These are phyloP conservation scores for Sporormia fimetaria DNA, from an alignment of 495 filamentous ascomycete species.

Conservation along the genomic window DNA sequence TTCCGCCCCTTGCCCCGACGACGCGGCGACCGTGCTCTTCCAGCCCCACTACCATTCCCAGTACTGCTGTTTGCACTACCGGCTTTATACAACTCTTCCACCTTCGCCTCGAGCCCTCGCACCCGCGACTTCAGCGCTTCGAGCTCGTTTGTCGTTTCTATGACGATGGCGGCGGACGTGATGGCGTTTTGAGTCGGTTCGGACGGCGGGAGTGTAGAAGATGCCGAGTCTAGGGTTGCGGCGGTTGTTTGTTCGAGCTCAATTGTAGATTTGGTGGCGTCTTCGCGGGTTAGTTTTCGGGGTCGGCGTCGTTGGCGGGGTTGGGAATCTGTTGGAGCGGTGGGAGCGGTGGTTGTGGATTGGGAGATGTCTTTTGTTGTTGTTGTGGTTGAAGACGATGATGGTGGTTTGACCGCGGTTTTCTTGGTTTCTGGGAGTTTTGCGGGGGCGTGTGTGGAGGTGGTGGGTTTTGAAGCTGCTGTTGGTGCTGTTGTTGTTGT, in stretches of 20 bases:
- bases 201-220: background rate
- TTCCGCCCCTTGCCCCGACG: constrained; percentile 21
- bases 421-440: too few relatives aligned
- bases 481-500: too few relatives aligned
- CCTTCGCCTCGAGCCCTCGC: constrained; percentile 21
- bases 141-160: constrained; percentile 8
- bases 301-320: constrained; percentile 17
- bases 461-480: too few relatives aligned
- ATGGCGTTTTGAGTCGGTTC: background rate
- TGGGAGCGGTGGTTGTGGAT: background rate
- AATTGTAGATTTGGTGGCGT: background rate
- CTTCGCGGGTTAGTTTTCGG: constrained; percentile 20
- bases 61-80: background rate
- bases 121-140: constrained; percentile 24
- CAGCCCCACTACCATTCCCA: background rate
- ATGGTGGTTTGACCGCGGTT: too few relatives aligned
- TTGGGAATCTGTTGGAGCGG: constrained; percentile 10
- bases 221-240: background rate
- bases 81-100: constrained; percentile 21
- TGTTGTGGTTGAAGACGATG: background rate
- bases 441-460: too few relatives aligned
- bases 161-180: background rate
- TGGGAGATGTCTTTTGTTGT: constrained; percentile 5
- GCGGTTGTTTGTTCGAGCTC: background rate
- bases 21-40: constrained; percentile 3